phyloP scores from a whole-genome alignment of 352 stramenopile species.

The Pythium rhizo-oryzae region DNA sequence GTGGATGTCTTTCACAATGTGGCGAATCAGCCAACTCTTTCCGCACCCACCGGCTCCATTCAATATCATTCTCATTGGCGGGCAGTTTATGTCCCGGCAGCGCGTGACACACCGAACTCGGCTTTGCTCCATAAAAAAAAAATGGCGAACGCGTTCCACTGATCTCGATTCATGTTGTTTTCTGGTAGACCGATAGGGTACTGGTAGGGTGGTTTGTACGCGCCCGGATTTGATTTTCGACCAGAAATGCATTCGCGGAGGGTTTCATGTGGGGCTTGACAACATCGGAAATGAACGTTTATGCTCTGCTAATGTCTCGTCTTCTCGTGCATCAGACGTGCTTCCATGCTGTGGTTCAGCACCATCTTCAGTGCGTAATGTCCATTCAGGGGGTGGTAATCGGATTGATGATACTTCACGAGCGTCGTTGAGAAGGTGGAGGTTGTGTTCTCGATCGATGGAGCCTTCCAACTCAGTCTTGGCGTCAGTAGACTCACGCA shows the following conservation, averaged over 20 bases:
- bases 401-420: neutral
- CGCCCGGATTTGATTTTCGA: neutral
- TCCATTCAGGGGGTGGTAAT: neutral
- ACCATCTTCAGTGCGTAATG: neutral
- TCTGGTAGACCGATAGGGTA: slow-evolving; percentile 1
- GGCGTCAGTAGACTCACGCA: neutral
- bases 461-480: neutral
- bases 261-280: slow-evolving; percentile 4
- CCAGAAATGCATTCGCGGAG: neutral
- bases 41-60: slow-evolving; percentile 5
- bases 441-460: neutral
- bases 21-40: slow-evolving; percentile 12
- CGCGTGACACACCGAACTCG: neutral
- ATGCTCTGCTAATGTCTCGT: neutral
- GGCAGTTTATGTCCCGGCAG: neutral
- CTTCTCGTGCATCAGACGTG: neutral
- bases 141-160: neutral
- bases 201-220: neutral
- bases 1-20: slow-evolving; percentile 18
- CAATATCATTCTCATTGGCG: slow-evolving; percentile 1
- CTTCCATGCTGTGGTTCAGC: neutral
- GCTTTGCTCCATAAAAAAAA: slow-evolving; percentile 14
- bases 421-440: neutral
- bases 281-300: slow-evolving; percentile 2
- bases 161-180: slow-evolving; percentile 6